Evolutionary conservation across 1,139 yeast genomes (phyloP).

Genomic region (Yamadazyma atmosphaerica): DNA sequence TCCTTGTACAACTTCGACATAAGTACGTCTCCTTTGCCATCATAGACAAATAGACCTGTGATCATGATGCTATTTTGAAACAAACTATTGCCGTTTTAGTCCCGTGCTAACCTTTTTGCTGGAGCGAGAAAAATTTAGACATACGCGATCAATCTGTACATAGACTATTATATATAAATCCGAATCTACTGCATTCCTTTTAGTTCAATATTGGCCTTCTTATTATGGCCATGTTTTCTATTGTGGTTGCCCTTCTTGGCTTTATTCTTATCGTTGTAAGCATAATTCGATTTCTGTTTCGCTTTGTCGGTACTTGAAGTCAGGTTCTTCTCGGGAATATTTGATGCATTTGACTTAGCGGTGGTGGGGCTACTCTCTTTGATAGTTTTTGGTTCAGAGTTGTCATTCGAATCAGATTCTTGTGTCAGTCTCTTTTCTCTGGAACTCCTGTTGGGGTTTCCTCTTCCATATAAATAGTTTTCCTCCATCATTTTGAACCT

Average conservation of each 20-base stretch:
- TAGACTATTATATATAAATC: neutral
- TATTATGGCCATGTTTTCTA: slow-evolving; percentile 61
- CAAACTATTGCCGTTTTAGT: no score
- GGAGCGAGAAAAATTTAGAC: neutral
- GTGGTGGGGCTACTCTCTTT: no score
- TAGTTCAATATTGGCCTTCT: slow-evolving; percentile 29
- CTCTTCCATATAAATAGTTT: slow-evolving; percentile 49
- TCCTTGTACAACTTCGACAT: slow-evolving; percentile 73
- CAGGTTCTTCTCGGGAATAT: neutral
- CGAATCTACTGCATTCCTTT: slow-evolving; percentile 1
- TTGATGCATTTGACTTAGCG: no score
- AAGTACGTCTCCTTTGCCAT: slow-evolving; percentile 81
- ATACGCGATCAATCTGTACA: neutral
- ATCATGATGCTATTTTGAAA: slow-evolving; percentile 50
- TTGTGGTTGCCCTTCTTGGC: slow-evolving; percentile 62
- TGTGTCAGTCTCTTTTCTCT: slow-evolving; percentile 2
- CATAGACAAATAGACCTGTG: slow-evolving; percentile 75
- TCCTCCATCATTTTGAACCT: slow-evolving; percentile 64
- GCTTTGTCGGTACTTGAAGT: slow-evolving; percentile 16
- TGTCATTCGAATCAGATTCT: no score
- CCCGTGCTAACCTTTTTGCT: no score
- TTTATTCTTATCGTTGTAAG: slow-evolving; percentile 56
- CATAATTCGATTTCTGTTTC: slow-evolving; percentile 22
- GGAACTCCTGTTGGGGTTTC: slow-evolving; percentile 23
- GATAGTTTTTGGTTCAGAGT: no score